Percentiles rank a stretch among this genome's conserved stretches.
phyloP scores from a whole-genome alignment of 495 filamentous ascomycete genomes.

The Evernia prunastri region DNA sequence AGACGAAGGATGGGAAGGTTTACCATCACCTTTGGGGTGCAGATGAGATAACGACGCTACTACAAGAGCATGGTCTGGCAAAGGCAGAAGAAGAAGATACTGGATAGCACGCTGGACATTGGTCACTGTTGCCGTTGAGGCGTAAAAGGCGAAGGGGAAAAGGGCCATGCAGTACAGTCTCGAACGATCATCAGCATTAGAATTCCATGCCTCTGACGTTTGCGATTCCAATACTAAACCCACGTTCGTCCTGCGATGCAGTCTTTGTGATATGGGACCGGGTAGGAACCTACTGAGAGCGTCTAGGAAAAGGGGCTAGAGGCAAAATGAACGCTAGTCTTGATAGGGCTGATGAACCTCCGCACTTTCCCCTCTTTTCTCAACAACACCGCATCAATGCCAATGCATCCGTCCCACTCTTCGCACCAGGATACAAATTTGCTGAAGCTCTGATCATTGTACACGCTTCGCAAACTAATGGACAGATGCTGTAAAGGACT shows the following conservation, averaged over 20 bases:
- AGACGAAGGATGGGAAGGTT: constrained; percentile 87
- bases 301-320: constrained; percentile 22
- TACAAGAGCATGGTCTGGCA: constrained; percentile 91
- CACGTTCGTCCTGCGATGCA: not conserved
- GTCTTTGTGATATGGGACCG: not conserved
- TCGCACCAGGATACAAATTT: constrained; percentile 27
- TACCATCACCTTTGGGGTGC: constrained; percentile 97
- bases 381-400: constrained; percentile 26
- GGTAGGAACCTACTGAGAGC: constrained; percentile 12
- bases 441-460: not conserved
- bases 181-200: not conserved
- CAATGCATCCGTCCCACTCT: constrained; percentile 33
- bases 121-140: not conserved
- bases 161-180: not conserved
- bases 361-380: constrained; percentile 12
- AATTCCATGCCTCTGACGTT: not conserved
- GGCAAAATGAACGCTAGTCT: constrained; percentile 3
- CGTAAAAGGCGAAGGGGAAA: not conserved
- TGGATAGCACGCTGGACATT: constrained; percentile 35
- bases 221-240: not conserved
- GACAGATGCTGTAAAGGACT: not conserved
- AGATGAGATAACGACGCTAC: constrained; percentile 88
- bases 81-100: constrained; percentile 76
- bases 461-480: too few species aligned
- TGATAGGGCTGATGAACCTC: constrained; percentile 10